Evolutionary conservation across 805 yeast genomes (phyloP), one percentile per base, ranked within the genome.

Genomic region (Danielozyma ontarioensis): DNA sequence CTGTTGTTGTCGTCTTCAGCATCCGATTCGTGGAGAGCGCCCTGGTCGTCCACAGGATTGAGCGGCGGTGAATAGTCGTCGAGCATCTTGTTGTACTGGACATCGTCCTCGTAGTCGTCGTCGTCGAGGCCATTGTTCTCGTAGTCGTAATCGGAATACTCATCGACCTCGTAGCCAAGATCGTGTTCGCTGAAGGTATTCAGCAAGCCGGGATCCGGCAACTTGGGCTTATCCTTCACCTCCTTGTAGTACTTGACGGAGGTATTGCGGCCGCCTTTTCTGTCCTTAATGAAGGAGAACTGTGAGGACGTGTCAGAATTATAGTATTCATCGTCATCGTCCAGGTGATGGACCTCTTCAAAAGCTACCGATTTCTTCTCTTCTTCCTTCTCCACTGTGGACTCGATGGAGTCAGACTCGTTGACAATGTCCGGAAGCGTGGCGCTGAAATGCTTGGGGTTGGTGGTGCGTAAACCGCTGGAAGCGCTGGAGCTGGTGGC

Each of bases 211-310:
- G 22, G 18, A 5, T 26, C 16, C 7, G 17, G 17, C 18, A 10
- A 5, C 15, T 27, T 15, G 29, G 23, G 12, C 22, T 19, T 19
- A 1, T 42, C 39, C 29, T 58, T 54, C 2, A 57, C 50, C 8
- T 61, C 55, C 33, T 71, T 71, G 47, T 77, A 76, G 48, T 75
- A 76, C 37, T 72, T 69, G 15, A 71, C 65, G 0, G 81, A 75
- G 1, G 72, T 58, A 34, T 74, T 73, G 39, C 82, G 58, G 3
- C 75, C 76, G n/a, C 71, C 64, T 1, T 48, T 35, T 15, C 53
- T 56, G 13, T 63, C 67, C 27, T 62, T 59, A 30, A 72, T 76
- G 41, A 77, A 77, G 1, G 81, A 76, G 41, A 75, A 77, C 34
- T 61, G 68, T 1, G 69, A 63, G 2, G 68, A 62, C 4, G 36